Evolutionary conservation across 2,329 filamentous ascomycete genomes (phyloP).

Genomic region (Colletotrichum zoysiae): DNA sequence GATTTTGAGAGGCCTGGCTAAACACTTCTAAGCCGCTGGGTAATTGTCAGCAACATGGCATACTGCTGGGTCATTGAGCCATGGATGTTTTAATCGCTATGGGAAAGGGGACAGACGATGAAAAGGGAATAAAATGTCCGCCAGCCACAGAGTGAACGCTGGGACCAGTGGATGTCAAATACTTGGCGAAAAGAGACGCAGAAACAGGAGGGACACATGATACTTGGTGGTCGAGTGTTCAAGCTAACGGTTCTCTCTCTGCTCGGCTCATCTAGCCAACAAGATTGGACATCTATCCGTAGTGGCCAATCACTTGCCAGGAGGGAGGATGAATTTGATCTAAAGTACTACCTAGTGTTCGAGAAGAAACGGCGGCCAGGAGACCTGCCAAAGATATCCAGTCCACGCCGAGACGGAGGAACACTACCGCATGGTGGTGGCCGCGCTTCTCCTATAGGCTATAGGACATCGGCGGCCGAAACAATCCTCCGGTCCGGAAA

Average conservation of each 20-base stretch:
- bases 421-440: constrained; percentile 11
- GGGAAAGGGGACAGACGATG: not conserved
- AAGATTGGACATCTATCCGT: not conserved
- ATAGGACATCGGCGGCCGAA: not conserved
- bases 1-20: no score
- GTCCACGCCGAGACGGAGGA: constrained; percentile 13
- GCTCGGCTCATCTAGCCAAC: not conserved
- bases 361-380: not conserved
- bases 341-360: not conserved
- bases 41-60: no score
- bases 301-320: not conserved
- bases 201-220: not conserved
- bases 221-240: not conserved
- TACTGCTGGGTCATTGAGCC: no score
- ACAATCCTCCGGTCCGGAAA: not conserved
- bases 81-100: not conserved
- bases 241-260: no score
- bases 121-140: not conserved
- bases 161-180: not conserved
- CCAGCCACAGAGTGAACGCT: not conserved
- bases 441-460: not conserved
- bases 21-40: no score
- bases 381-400: not conserved
- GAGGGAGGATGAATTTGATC: no score
- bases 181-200: not conserved